Conservation (phyloP, 1,139 yeast genomes). For the Taiozyma onychis region DNA sequence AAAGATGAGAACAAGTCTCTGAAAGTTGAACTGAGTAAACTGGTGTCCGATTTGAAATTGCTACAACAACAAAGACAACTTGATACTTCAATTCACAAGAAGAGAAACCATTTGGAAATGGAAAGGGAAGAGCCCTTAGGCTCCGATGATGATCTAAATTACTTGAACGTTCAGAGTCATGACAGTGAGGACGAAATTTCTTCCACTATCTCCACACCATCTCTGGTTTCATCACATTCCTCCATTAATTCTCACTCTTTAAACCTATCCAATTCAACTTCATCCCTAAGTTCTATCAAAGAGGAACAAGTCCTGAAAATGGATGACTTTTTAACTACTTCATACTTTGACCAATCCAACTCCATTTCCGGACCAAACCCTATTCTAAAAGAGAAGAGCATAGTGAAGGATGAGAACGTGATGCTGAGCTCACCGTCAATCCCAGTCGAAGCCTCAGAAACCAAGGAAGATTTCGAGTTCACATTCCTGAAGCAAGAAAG, state of each 20-base stretch:
- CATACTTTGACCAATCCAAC: constrained; percentile 17
- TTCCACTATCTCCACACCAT: constrained; percentile 21
- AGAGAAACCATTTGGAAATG: constrained; percentile 17
- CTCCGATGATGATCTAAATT: constrained; percentile 5
- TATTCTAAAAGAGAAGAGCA: constrained; percentile 5
- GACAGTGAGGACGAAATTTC: constrained; percentile 18
- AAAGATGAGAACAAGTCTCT: constrained; percentile 20
- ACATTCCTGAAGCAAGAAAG: constrained; percentile 18
- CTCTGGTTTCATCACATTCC: constrained; percentile 15
- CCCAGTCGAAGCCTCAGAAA: constrained; percentile 5
- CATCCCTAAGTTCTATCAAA: constrained; percentile 16
- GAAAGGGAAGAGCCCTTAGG: constrained; percentile 14
- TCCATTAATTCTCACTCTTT: constrained; percentile 8
- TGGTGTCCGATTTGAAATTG: constrained; percentile 19
- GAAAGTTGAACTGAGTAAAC: constrained; percentile 20
- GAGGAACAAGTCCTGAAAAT: constrained; percentile 20
- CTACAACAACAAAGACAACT: constrained; percentile 13
- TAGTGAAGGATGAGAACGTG: not conserved
- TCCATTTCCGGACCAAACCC: constrained; percentile 7
- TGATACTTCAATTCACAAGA: constrained; percentile 13
- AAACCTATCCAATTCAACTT: constrained; percentile 8
- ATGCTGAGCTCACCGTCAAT: constrained; percentile 12
- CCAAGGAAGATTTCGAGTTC: constrained; percentile 16
- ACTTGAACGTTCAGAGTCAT: constrained; percentile 3
- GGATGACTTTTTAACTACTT: constrained; percentile 20